phyloP scores from a whole-genome alignment of 495 filamentous ascomycete genomes.

The Alectoria sarmentosa region DNA sequence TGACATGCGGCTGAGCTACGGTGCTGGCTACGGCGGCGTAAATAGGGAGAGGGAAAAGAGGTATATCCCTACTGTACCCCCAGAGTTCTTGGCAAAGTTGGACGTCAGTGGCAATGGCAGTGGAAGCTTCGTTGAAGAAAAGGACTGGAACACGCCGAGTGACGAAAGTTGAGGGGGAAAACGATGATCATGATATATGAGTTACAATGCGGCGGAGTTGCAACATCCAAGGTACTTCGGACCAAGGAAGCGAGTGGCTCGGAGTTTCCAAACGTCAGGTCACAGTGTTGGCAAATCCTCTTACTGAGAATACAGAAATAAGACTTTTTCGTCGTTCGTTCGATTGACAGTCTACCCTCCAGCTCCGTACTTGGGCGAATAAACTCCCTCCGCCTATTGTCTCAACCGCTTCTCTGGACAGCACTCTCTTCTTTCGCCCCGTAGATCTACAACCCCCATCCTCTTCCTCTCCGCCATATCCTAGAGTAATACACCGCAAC shows the following conservation, averaged over 20 bases:
- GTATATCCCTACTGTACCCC: constrained; percentile 93
- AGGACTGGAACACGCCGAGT: constrained; percentile 21
- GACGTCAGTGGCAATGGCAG: constrained; percentile 49
- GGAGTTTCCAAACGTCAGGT: not conserved
- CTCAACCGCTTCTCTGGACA: not conserved
- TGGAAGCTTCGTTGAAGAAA: constrained; percentile 18
- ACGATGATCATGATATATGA: constrained; percentile 5
- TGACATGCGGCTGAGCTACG: constrained; percentile 93
- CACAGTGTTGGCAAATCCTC: not conserved
- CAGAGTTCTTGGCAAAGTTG: constrained; percentile 85
- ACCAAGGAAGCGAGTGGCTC: not conserved
- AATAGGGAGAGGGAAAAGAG: constrained; percentile 89
- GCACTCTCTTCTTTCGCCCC: not conserved
- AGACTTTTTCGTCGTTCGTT: not conserved
- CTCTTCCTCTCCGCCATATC: not conserved
- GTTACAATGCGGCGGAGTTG: constrained; percentile 13
- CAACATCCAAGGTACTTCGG: not conserved
- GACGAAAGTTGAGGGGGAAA: constrained; percentile 14
- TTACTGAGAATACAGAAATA: not conserved
- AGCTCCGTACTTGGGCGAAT: not conserved
- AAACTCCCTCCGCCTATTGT: not conserved
- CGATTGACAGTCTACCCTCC: not conserved
- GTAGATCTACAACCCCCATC: not conserved
- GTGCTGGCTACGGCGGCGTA: constrained; percentile 86
- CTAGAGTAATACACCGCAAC: not conserved